Percentiles rank a stretch among this genome's conserved stretches.
Conservation (phyloP, 345 rosid genomes). For the Eutrema japonicum region DNA sequence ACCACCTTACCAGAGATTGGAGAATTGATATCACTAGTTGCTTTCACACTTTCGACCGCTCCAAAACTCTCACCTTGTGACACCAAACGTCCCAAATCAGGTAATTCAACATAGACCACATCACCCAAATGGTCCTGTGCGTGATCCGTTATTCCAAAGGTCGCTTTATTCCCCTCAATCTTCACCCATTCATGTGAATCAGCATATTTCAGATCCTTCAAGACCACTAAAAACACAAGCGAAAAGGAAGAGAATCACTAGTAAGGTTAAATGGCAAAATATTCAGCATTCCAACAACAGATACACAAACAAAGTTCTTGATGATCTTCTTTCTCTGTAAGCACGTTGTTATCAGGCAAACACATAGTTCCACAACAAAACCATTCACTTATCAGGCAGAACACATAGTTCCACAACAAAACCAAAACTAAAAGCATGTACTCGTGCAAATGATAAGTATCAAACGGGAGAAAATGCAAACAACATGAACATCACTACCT, state of each 20-base stretch:
- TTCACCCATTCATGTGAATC: conserved; percentile 96
- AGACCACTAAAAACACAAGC: conserved; percentile 48
- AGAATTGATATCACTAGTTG: conserved; percentile 89
- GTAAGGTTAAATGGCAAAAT: conserved; percentile 31
- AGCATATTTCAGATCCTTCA: conserved; percentile 83
- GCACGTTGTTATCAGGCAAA: conserved; percentile 3
- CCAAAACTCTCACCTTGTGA: conserved; percentile 81
- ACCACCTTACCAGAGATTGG: conserved; percentile 89
- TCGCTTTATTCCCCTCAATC: conserved; percentile 74
- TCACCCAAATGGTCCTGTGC: conserved; percentile 98
- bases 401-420: conserved; percentile 6
- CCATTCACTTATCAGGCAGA: background rate
- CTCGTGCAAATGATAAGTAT: background rate
- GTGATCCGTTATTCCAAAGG: conserved; percentile 92
- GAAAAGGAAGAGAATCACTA: background rate
- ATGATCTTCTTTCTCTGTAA: conserved; percentile 4
- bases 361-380: background rate
- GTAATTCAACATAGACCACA: conserved; percentile 92
- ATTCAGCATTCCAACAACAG: conserved; percentile 33
- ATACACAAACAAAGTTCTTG: conserved; percentile 11
- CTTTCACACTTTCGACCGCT: conserved; percentile 99
- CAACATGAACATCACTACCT: conserved; percentile 14
- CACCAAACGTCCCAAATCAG: conserved; percentile 71
- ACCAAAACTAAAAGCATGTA: background rate
- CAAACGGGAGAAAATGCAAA: background rate